Evolutionary conservation across 495 filamentous ascomycete genomes (phyloP).

Genomic region (Xylaria acuta): DNA sequence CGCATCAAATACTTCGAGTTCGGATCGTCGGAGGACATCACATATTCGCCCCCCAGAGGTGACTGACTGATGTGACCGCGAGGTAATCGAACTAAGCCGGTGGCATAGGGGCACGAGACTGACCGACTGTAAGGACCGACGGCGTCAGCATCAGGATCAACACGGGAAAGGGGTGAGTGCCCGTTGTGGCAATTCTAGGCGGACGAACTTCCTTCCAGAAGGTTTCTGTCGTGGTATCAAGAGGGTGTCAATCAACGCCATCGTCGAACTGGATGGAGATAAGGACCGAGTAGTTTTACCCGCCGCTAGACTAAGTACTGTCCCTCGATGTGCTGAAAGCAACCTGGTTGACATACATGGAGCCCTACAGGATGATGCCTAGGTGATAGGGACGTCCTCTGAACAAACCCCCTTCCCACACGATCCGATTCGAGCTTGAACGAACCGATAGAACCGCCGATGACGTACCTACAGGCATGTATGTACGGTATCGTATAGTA

Average conservation of each 20-base stretch:
- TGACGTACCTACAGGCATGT: background rate
- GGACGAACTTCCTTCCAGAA: background rate
- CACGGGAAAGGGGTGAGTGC: background rate
- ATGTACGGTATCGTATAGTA: background rate
- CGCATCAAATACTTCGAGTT: background rate
- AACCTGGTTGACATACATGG: background rate
- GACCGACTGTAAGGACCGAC: background rate
- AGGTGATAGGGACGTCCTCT: background rate
- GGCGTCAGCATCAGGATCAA: background rate
- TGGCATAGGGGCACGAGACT: background rate
- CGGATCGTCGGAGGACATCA: background rate
- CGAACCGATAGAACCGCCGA: background rate
- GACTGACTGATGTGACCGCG: background rate
- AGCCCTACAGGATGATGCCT: background rate
- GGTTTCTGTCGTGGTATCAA: background rate
- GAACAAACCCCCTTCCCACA: background rate
- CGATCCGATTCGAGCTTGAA: slow-evolving; percentile 14
- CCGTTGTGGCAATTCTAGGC: background rate
- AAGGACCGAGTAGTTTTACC: background rate
- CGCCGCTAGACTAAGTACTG: background rate
- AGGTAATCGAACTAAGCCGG: background rate
- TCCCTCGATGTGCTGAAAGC: background rate
- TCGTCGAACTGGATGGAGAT: background rate
- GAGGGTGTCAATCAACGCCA: background rate
- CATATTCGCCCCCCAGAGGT: background rate